A percentile compares a stretch with the other conserved stretches of the same genome.
Conservation (phyloP, 331 rosid genomes). For the Cydonia oblonga region DNA sequence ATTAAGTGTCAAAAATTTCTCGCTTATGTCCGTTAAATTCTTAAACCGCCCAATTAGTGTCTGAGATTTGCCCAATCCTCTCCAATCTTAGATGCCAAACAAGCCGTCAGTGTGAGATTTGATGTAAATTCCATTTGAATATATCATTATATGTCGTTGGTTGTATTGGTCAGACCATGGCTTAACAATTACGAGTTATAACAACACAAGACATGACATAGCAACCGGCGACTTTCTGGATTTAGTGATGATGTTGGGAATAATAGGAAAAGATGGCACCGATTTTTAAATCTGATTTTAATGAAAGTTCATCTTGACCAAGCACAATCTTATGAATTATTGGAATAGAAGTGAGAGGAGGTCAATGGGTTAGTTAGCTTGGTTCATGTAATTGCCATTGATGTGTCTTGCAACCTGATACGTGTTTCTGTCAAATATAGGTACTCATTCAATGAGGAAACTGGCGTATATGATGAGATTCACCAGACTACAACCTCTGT, state of each 20-base stretch:
- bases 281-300: too few species aligned
- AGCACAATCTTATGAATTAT: background rate
- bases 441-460: slow-evolving; percentile 59
- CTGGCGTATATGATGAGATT: slow-evolving; percentile 44
- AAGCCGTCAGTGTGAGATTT: background rate
- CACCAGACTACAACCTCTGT: slow-evolving; percentile 6
- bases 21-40: background rate
- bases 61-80: too few species aligned
- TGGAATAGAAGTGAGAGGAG: background rate
- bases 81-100: too few species aligned
- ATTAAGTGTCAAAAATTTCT: background rate
- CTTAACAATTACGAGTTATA: background rate
- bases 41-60: background rate
- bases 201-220: background rate
- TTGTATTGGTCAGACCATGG: background rate
- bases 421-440: background rate
- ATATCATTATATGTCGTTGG: background rate
- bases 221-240: background rate
- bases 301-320: background rate
- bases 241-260: background rate
- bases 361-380: background rate
- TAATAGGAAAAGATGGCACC: background rate
- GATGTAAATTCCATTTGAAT: background rate
- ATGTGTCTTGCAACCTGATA: background rate
- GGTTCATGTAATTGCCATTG: background rate